A percentile compares a stretch with the other conserved stretches of the same genome.
Conservation (phyloP, 208 protist genomes). For the Acanthamoeba sp. region DNA sequence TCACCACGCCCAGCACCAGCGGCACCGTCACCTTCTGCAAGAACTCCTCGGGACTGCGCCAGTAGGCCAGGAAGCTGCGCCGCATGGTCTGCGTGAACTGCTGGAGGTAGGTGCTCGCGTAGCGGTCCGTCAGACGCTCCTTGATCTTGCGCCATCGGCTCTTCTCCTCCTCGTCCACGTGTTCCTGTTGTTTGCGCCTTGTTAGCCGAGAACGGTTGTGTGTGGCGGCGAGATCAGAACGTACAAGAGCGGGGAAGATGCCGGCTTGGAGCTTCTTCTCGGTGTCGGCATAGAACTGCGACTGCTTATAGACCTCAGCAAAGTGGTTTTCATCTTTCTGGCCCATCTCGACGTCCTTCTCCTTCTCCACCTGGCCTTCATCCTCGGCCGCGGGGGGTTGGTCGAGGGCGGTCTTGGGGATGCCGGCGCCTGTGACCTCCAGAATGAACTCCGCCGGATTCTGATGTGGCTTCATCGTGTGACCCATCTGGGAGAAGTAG, state of each 20-base stretch:
- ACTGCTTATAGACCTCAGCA: conserved; percentile 52
- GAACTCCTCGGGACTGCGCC: not conserved
- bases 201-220: no score
- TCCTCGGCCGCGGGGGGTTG: not conserved
- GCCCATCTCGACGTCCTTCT: not conserved
- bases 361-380: no score
- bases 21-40: not conserved
- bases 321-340: not conserved
- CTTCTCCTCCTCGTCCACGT: not conserved
- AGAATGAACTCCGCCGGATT: conserved; percentile 72
- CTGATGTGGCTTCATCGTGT: not conserved
- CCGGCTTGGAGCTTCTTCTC: not conserved
- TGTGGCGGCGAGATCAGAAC: no score
- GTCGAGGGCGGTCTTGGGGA: not conserved
- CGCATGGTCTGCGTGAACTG: conserved; percentile 5
- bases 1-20: conserved; percentile 22
- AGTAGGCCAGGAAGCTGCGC: conserved; percentile 4
- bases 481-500: conserved; percentile 51
- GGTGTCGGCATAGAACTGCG: conserved; percentile 4
- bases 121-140: not conserved
- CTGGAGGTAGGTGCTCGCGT: conserved; percentile 4
- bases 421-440: conserved; percentile 43
- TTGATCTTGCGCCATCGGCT: conserved; percentile 38
- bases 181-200: no score
- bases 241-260: not conserved